Evolutionary conservation across 1,284 basidiomycete genomes (phyloP), one percentile per base, ranked within the genome.

Genomic region (Coniferiporia weirii): DNA sequence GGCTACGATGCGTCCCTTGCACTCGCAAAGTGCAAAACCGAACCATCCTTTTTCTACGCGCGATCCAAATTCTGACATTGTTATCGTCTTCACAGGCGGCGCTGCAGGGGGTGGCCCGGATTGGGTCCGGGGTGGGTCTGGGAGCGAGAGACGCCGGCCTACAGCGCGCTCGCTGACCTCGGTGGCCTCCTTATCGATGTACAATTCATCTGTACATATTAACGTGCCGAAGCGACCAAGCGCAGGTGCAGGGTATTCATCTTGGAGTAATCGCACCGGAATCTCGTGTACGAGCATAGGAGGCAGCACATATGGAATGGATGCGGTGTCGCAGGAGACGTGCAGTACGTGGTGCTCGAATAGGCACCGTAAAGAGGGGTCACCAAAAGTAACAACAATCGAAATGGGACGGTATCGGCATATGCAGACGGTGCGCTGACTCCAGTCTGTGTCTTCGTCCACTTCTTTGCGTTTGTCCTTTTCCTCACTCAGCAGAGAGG

Each of bases 331-430:
- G 53, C 51, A 45, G 58, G 10, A 17, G 17, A 36, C 22, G 60
- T 63, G 59, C 6, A 89, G 72, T 36, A 77, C 67, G 67, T 79
- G 85, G 67, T 84, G 81, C n/a, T n/a, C n/a, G n/a, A n/a, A n/a
- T n/a, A n/a, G n/a, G n/a, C n/a, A n/a, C 63, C 87, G 83, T 12
- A 88, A 72, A 44, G 83, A 70, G 68, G 88, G 87, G 60, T 83
- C 78, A 0, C 84, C 83, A 85, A 84, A 87, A 4, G 84, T 84
- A 20, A 86, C 66, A 47, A 84, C 72, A 22, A 85, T 71, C 61
- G 78, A 78, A 60, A 87, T 74, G 0, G 76, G 70, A 1, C 71
- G 69, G 15, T 68, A 64, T n/a, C 59, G 63, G 46, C 56, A 59
- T 38, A 34, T 32, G 50, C 56, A 59, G 4, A 15, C 44, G 40